phyloP scores from a whole-genome alignment of 2,329 filamentous ascomycete species.

The Metarhizium brunneum region DNA sequence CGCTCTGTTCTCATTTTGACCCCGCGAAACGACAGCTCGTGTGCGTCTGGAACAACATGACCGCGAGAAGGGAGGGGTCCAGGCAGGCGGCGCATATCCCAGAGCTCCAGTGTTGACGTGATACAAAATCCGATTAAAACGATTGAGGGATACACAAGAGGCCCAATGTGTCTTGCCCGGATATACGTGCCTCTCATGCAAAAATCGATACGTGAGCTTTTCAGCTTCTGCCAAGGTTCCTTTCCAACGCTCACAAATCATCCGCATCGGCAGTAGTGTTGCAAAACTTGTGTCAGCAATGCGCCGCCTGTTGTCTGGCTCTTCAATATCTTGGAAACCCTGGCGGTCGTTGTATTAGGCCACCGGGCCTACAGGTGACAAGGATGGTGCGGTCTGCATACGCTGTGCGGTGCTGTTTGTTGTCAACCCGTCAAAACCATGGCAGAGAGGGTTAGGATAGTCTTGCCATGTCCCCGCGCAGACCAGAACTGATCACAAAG shows the following conservation, averaged over 20 bases:
- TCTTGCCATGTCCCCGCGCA: too few relatives aligned
- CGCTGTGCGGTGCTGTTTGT: neutral
- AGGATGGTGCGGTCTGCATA: neutral
- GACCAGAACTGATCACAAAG: too few relatives aligned
- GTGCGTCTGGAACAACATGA: too few relatives aligned
- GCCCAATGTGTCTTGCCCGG: neutral
- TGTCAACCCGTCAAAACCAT: too few relatives aligned
- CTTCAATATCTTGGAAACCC: neutral
- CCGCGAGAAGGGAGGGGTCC: too few relatives aligned
- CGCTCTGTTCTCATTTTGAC: neutral
- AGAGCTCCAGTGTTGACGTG: neutral
- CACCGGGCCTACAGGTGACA: too few relatives aligned
- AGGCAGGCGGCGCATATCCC: neutral
- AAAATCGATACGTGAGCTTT: neutral
- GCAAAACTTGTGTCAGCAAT: neutral
- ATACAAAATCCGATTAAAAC: neutral
- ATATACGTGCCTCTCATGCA: neutral
- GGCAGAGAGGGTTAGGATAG: too few relatives aligned
- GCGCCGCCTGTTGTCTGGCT: neutral
- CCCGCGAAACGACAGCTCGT: neutral
- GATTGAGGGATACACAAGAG: neutral
- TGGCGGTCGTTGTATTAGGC: neutral
- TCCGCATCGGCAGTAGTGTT: neutral
- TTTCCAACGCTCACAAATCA: neutral
- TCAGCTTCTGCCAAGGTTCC: neutral